Percentiles rank a stretch among this genome's conserved stretches.
Conservation (phyloP, 257 asterid species). For the Thymus quinquecostatus region DNA sequence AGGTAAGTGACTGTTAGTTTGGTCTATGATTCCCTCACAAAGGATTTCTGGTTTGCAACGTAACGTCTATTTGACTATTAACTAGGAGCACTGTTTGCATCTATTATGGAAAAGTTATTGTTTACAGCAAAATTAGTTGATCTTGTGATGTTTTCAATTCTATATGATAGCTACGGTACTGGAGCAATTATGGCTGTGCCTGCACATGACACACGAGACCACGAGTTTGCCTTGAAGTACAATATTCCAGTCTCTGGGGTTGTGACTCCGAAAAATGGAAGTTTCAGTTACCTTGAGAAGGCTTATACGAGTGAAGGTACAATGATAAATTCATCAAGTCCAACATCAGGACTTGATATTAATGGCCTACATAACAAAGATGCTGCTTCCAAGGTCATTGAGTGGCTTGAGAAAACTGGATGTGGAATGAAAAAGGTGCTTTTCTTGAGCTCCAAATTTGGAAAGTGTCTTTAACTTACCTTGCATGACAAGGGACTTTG, state of each 20-base stretch:
- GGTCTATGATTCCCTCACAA: conserved; percentile 20
- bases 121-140: conserved; percentile 21
- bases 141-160: conserved; percentile 30
- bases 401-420: conserved; percentile 85
- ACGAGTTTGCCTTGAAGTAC: conserved; percentile 89
- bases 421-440: conserved; percentile 83
- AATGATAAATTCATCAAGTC: conserved; percentile 80
- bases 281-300: conserved; percentile 47
- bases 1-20: conserved; percentile 49
- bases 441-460: background rate
- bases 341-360: conserved; percentile 72
- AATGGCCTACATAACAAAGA: conserved; percentile 74
- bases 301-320: conserved; percentile 85
- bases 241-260: conserved; percentile 72
- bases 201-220: conserved; percentile 97
- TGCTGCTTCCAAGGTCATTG: conserved; percentile 74
- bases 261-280: conserved; percentile 68
- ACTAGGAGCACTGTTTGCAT: conserved; percentile 5
- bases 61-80: conserved; percentile 14
- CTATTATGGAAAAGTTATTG: background rate
- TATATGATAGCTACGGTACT: conserved; percentile 84
- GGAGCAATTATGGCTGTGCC: conserved; percentile 99
- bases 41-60: conserved; percentile 4
- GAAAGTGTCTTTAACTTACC: conserved; percentile 3
- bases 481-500: conserved; percentile 4